Evolutionary conservation across 2,329 filamentous ascomycete genomes (phyloP).

Genomic region (Drechslerella stenobrocha): DNA sequence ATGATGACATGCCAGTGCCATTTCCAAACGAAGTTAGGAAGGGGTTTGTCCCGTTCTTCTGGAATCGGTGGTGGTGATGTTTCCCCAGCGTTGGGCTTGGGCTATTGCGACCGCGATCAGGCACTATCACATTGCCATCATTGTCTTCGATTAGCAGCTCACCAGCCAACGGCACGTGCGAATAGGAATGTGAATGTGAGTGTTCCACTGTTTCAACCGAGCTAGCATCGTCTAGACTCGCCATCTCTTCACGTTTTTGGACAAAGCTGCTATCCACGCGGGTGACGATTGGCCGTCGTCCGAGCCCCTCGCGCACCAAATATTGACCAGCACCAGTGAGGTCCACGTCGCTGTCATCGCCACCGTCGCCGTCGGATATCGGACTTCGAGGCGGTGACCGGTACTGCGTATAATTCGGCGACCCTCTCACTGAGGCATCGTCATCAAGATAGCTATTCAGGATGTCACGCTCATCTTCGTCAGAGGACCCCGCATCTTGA

Average conservation of each 20-base stretch:
- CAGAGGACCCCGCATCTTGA: conserved; percentile 51
- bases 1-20: background rate
- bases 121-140: conserved; percentile 46
- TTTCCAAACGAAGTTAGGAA: conserved; percentile 19
- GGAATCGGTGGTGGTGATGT: conserved; percentile 20
- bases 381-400: conserved; percentile 31
- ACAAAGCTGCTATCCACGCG: conserved; percentile 45
- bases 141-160: conserved; percentile 45
- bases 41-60: conserved; percentile 23
- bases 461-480: conserved; percentile 42
- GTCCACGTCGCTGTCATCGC: conserved; percentile 31
- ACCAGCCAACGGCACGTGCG: conserved; percentile 23
- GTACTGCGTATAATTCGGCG: conserved; percentile 19
- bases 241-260: conserved; percentile 35
- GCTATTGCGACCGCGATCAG: conserved; percentile 36
- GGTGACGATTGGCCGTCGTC: conserved; percentile 32
- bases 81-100: conserved; percentile 44
- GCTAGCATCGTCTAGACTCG: conserved; percentile 37
- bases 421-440: conserved; percentile 21
- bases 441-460: conserved; percentile 41
- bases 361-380: conserved; percentile 15
- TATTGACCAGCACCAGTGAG: conserved; percentile 33
- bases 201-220: conserved; percentile 26
- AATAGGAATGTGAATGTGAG: background rate
- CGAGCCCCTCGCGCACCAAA: conserved; percentile 32